A percentile compares a stretch with the other conserved stretches of the same genome.
These are phyloP conservation scores for Sporothrix dimorphospora DNA, from an alignment of 2,329 filamentous ascomycete genomes.

Conservation along the genomic window DNA sequence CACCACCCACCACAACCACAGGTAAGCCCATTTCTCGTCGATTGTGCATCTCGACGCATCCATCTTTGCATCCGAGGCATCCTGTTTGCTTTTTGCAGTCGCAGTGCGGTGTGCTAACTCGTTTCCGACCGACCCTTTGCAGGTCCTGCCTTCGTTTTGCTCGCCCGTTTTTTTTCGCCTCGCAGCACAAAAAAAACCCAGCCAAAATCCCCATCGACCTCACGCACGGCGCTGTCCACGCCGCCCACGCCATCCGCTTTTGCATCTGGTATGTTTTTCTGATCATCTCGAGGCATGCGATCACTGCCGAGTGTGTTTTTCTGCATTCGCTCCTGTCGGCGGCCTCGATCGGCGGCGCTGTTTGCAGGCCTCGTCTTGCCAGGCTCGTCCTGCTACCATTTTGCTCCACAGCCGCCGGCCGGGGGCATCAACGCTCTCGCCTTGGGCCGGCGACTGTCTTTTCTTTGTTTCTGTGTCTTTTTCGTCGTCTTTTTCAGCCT, in stretches of 20 bases:
- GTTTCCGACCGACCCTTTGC: slow-evolving; percentile 16
- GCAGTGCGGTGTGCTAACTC: slow-evolving; percentile 9
- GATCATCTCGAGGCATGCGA: slow-evolving; percentile 30
- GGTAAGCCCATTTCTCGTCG: slow-evolving; percentile 21
- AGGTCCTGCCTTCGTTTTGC: slow-evolving; percentile 15
- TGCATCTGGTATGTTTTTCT: slow-evolving; percentile 33
- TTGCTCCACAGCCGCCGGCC: slow-evolving; percentile 21
- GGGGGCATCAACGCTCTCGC: not conserved
- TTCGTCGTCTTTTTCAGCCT: not conserved
- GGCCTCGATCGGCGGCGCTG: slow-evolving; percentile 14
- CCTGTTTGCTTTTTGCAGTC: not conserved
- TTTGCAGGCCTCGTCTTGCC: slow-evolving; percentile 19
- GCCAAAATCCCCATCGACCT: slow-evolving; percentile 22
- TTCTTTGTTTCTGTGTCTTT: not conserved
- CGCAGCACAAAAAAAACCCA: slow-evolving; percentile 6
- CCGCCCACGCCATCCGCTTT: slow-evolving; percentile 26
- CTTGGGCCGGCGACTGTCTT: slow-evolving; percentile 2
- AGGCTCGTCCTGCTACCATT: not conserved
- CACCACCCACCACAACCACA: slow-evolving; percentile 18
- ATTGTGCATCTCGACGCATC: slow-evolving; percentile 23
- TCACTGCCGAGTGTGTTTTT: slow-evolving; percentile 28
- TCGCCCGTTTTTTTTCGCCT: slow-evolving; percentile 24
- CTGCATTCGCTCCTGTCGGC: slow-evolving; percentile 12
- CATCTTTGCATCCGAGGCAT: slow-evolving; percentile 3
- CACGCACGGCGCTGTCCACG: slow-evolving; percentile 12